phyloP scores from a whole-genome alignment of 345 rosid genomes.

The Pugionium dolabratum region DNA sequence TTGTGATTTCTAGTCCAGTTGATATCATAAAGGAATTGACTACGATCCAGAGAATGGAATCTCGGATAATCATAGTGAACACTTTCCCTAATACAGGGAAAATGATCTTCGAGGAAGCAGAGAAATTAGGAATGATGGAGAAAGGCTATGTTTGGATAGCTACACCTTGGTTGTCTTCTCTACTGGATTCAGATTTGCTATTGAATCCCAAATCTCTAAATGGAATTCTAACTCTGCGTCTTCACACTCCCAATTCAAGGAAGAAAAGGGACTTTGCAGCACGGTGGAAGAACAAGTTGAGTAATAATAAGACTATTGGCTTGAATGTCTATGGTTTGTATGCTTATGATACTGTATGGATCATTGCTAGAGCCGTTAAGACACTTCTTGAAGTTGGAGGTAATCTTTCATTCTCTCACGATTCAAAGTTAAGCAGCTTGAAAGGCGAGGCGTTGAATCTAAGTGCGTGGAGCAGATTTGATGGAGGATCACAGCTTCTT shows the following conservation, averaged over 20 bases:
- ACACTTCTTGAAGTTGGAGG: constrained; percentile 61
- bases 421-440: constrained; percentile 46
- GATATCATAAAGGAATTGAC: constrained; percentile 45
- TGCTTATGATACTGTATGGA: constrained; percentile 94
- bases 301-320: constrained; percentile 60
- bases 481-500: constrained; percentile 64
- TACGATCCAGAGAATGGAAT: constrained; percentile 67
- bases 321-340: constrained; percentile 75
- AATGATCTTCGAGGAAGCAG: constrained; percentile 72
- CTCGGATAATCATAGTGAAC: constrained; percentile 68
- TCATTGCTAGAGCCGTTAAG: constrained; percentile 73
- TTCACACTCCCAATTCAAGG: constrained; percentile 66
- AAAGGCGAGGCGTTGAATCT: constrained; percentile 63
- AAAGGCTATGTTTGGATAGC: constrained; percentile 90
- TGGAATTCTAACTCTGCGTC: constrained; percentile 78
- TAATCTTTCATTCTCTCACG: constrained; percentile 66
- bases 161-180: constrained; percentile 73
- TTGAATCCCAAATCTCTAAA: constrained; percentile 42
- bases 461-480: constrained; percentile 66
- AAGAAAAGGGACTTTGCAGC: constrained; percentile 59
- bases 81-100: constrained; percentile 59
- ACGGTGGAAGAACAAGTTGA: constrained; percentile 60
- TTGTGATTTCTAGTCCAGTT: constrained; percentile 45
- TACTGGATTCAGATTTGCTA: constrained; percentile 61
- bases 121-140: constrained; percentile 73